These are phyloP conservation scores for Crassisporium funariophilum DNA, from an alignment of 768 basidiomycete genomes.

Conservation along the genomic window DNA sequence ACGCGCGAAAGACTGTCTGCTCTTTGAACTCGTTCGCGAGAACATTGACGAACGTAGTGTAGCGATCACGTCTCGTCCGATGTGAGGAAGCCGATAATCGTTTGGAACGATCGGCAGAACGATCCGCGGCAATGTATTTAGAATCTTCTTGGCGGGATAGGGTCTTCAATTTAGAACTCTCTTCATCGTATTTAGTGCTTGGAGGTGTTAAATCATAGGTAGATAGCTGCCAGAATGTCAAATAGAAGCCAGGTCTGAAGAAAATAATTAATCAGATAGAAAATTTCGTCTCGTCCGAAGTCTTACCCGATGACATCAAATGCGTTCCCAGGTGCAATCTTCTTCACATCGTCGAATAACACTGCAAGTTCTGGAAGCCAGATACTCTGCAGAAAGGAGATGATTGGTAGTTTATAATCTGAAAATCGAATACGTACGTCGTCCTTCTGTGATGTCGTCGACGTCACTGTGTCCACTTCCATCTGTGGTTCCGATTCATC, in stretches of 20 bases:
- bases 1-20: constrained; percentile 69
- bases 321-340: constrained; percentile 66
- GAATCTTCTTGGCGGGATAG: constrained; percentile 71
- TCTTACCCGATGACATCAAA: constrained; percentile 73
- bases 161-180: constrained; percentile 59
- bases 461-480: constrained; percentile 48
- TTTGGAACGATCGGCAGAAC: constrained; percentile 65
- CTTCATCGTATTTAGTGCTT: constrained; percentile 74
- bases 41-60: constrained; percentile 57
- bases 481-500: constrained; percentile 50
- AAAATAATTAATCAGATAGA: constrained; percentile 4
- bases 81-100: constrained; percentile 59
- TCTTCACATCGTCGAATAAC: constrained; percentile 76
- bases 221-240: constrained; percentile 96
- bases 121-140: constrained; percentile 65
- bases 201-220: constrained; percentile 89
- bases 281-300: not conserved
- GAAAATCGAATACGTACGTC: constrained; percentile 38
- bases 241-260: constrained; percentile 83
- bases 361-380: constrained; percentile 79
- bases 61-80: constrained; percentile 65
- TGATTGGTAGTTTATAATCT: not conserved
- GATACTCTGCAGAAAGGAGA: constrained; percentile 50
- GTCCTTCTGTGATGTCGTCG: constrained; percentile 27
- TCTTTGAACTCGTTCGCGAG: constrained; percentile 75